Evolutionary conservation across 768 basidiomycete species (phyloP), one percentile per base, ranked within the genome.

Genomic region (Coprinopsis marcescibilis): DNA sequence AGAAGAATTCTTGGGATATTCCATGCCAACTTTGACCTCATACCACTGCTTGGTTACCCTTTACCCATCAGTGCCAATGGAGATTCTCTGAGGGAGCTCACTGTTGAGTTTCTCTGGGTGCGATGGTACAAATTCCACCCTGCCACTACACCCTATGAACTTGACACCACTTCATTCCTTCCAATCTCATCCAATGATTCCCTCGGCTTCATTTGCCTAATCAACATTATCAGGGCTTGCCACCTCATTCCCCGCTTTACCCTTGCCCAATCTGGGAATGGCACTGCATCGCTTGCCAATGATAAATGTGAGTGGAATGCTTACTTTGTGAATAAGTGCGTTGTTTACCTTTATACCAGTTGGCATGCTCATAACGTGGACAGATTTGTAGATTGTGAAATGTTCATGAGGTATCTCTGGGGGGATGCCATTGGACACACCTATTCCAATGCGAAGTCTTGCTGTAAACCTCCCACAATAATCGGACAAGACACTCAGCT

Each of bases 381-480:
- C 11, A 43, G 42, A 25, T 43, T 43, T 29, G 42, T 15, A 13
- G 42, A 43, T 25, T 12, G 42, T 13, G 42, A 43, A 10, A 43
- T 29, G 25, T 43, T 26, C 17, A 43, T 43, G 42, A 5, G 42
- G 8, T 43, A 43, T 29, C 13, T 17, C 17, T 43, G 26, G 23
- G 42, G 42, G 8, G 10, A 24, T n/a, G 42, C 42, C 13, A 27
- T 43, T 24, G 42, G 42, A 6, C 42, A 43, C 24, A 25, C 24
- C 4, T 43, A 43, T 19, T 8, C 29, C n/a, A 32, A n/a, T n/a
- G n/a, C n/a, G n/a, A n/a, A n/a, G n/a, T n/a, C n/a, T n/a, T n/a
- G n/a, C n/a, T n/a, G n/a, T n/a, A n/a, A n/a, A n/a, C n/a, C n/a
- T n/a, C n/a, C n/a, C n/a, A n/a, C n/a, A n/a, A n/a, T n/a, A n/a